Conservation (phyloP, 2,329 filamentous ascomycete genomes). For the Paraphaeosphaeria sporulosa region DNA sequence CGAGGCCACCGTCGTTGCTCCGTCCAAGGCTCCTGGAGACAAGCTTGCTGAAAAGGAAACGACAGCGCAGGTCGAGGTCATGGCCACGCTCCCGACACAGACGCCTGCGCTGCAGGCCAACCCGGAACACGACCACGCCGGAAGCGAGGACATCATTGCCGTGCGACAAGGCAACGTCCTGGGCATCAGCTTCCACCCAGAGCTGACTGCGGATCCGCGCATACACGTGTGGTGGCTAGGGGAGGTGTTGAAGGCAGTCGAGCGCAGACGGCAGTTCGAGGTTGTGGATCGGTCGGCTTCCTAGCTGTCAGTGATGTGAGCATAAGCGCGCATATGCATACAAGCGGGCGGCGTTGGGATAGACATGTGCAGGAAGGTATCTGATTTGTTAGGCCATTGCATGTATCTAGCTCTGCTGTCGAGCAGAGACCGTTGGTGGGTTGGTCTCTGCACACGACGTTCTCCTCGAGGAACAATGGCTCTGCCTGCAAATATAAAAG, state of each 20-base stretch:
- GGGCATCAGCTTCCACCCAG: slow-evolving; percentile 94
- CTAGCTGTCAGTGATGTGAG: slow-evolving; percentile 13
- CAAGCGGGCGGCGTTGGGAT: slow-evolving; percentile 22
- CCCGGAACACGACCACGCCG: slow-evolving; percentile 55
- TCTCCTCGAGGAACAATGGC: not conserved
- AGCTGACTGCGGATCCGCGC: slow-evolving; percentile 84
- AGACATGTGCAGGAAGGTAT: not conserved
- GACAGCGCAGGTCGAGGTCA: slow-evolving; percentile 62
- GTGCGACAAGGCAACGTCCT: slow-evolving; percentile 91
- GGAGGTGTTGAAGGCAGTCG: slow-evolving; percentile 62
- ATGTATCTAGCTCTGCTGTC: slow-evolving; percentile 14
- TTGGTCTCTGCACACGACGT: not conserved
- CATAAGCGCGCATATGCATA: slow-evolving; percentile 9
- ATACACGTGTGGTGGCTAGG: slow-evolving; percentile 95
- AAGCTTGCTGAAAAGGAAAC: slow-evolving; percentile 54
- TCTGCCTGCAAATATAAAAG: not conserved
- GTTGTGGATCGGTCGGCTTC: slow-evolving; percentile 34
- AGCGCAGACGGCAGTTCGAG: slow-evolving; percentile 42
- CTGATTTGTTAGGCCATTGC: slow-evolving; percentile 23
- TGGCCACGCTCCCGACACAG: slow-evolving; percentile 64
- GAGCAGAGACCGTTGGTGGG: not conserved
- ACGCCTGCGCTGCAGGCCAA: slow-evolving; percentile 58
- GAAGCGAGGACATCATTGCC: slow-evolving; percentile 76
- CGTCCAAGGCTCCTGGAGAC: slow-evolving; percentile 58
- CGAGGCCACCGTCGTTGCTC: slow-evolving; percentile 65